Percentiles rank a stretch among this genome's conserved stretches.
Conservation (phyloP, 2,329 filamentous ascomycete species). For the Phialocephala subalpina region DNA sequence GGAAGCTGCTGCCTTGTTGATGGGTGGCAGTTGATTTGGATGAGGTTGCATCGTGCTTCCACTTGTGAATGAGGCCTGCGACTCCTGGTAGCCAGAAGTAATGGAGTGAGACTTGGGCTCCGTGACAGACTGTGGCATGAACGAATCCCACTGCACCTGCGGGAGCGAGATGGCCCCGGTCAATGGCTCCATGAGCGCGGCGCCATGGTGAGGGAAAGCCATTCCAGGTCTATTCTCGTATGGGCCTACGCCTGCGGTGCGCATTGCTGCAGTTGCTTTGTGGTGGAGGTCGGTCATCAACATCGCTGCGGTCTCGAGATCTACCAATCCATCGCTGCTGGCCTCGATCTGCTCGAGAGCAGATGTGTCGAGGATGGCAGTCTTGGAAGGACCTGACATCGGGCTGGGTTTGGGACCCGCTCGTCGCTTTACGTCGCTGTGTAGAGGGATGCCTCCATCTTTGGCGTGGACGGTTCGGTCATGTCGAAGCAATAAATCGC, state of each 20-base stretch:
- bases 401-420: constrained; percentile 73
- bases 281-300: constrained; percentile 98
- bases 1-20: constrained; percentile 66
- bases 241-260: constrained; percentile 57
- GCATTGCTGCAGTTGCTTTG: constrained; percentile 84
- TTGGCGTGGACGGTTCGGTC: constrained; percentile 99
- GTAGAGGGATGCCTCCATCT: constrained; percentile 91
- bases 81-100: constrained; percentile 74
- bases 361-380: constrained; percentile 82
- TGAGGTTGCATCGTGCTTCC: constrained; percentile 64
- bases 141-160: constrained; percentile 91
- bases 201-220: constrained; percentile 75
- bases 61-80: constrained; percentile 68
- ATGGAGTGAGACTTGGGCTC: constrained; percentile 82
- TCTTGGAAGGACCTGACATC: constrained; percentile 74
- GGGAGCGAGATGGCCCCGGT: constrained; percentile 83
- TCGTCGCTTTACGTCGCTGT: constrained; percentile 92
- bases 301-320: constrained; percentile 97
- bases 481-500: constrained; percentile 94
- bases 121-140: constrained; percentile 74
- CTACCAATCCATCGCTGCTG: constrained; percentile 88
- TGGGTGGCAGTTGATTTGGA: constrained; percentile 70
- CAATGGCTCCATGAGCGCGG: constrained; percentile 78
- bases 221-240: constrained; percentile 68
- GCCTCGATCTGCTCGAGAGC: constrained; percentile 93